phyloP scores from a whole-genome alignment of 1,139 yeast species.

The Arxiozyma heterogenica region DNA sequence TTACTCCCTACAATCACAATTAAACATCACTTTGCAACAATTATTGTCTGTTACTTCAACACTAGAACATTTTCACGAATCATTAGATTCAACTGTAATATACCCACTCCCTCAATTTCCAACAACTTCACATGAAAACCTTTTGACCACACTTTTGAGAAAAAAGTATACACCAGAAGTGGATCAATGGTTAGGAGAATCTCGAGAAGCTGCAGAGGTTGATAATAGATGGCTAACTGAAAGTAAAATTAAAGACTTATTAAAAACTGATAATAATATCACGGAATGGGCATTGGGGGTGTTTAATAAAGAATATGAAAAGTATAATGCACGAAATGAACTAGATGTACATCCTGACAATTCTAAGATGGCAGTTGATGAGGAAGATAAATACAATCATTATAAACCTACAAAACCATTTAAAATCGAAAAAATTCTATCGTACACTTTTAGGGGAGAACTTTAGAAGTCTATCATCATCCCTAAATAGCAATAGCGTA shows the following conservation, averaged over 20 bases:
- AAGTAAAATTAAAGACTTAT: slow-evolving; percentile 20
- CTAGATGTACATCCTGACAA: slow-evolving; percentile 35
- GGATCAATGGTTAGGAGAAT: slow-evolving; percentile 69
- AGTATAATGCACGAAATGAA: slow-evolving; percentile 56
- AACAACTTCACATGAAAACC: slow-evolving; percentile 69
- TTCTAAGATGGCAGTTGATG: slow-evolving; percentile 11
- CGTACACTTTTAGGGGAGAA: slow-evolving; percentile 37
- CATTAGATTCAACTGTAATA: slow-evolving; percentile 58
- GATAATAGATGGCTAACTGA: slow-evolving; percentile 16
- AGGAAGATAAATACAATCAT: slow-evolving; percentile 5
- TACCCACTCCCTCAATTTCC: slow-evolving; percentile 83
- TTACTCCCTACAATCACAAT: slow-evolving; percentile 61
- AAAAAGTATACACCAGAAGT: slow-evolving; percentile 88
- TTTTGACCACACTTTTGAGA: slow-evolving; percentile 72
- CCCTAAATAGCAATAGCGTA: background rate
- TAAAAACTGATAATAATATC: slow-evolving; percentile 43
- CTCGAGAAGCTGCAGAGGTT: slow-evolving; percentile 36
- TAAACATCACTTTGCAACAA: slow-evolving; percentile 76
- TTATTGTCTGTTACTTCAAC: slow-evolving; percentile 63
- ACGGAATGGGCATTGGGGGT: slow-evolving; percentile 54
- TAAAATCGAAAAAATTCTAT: slow-evolving; percentile 31
- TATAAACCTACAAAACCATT: slow-evolving; percentile 26
- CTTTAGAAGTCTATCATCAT: background rate
- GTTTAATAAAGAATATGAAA: slow-evolving; percentile 44
- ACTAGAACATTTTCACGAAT: slow-evolving; percentile 50